Percentiles rank a stretch among this genome's conserved stretches.
These are phyloP conservation scores for Cucurbita pepo DNA, from an alignment of 306 rosid genomes.

Conservation along the genomic window DNA sequence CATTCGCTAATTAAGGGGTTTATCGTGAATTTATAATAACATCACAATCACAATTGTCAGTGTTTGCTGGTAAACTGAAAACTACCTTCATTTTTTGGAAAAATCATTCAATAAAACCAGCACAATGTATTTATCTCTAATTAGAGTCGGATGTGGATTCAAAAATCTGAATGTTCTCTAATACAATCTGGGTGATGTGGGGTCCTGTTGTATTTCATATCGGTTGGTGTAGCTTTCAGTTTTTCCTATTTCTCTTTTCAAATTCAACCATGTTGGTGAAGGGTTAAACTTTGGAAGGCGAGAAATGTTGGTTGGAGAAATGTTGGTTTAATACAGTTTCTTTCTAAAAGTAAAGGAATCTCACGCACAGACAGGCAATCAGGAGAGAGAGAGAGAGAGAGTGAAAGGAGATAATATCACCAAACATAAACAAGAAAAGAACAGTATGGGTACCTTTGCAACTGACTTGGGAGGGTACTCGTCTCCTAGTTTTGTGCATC, in stretches of 20 bases:
- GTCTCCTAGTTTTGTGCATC: conserved; percentile 13
- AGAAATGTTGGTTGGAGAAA: not conserved
- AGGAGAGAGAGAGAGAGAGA: not conserved
- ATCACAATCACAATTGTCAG: not conserved
- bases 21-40: not conserved
- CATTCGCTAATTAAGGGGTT: too few species aligned
- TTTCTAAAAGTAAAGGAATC: not conserved
- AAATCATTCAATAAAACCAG: too few species aligned
- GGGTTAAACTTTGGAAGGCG: not conserved
- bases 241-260: not conserved
- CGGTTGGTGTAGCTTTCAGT: not conserved
- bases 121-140: not conserved
- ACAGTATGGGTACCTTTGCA: not conserved
- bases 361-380: not conserved
- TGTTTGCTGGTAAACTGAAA: not conserved
- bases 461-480: not conserved
- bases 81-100: not conserved
- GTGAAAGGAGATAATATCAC: not conserved
- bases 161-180: too few species aligned
- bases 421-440: not conserved
- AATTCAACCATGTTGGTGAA: not conserved
- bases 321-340: not conserved
- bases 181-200: not conserved
- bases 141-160: not conserved
- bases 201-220: not conserved